Percentiles rank a stretch among this genome's conserved stretches.
Conservation (phyloP, 495 filamentous ascomycete genomes). For the Penicillium psychrofluorescens region DNA sequence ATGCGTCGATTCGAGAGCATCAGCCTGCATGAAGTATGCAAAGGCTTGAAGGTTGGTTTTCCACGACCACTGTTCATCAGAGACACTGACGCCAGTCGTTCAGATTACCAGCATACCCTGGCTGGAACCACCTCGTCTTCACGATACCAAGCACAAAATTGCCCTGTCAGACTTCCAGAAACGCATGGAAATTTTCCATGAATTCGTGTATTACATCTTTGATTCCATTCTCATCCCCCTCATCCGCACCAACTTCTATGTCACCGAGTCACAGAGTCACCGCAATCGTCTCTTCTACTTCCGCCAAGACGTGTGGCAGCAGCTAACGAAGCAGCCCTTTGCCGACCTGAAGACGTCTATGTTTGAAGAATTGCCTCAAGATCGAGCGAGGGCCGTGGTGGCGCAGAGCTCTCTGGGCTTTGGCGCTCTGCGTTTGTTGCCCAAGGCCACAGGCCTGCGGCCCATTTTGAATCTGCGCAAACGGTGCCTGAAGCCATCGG, state of each 20-base stretch:
- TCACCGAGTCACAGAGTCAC: conserved; percentile 82
- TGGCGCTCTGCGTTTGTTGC: conserved; percentile 72
- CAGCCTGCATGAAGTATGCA: conserved; percentile 68
- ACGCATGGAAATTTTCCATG: conserved; percentile 69
- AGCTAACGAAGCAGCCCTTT: conserved; percentile 66
- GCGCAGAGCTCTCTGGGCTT: conserved; percentile 59
- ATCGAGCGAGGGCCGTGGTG: conserved; percentile 51
- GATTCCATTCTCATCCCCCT: conserved; percentile 88
- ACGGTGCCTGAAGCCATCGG: conserved; percentile 38
- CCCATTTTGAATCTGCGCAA: conserved; percentile 82
- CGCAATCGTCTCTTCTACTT: conserved; percentile 86
- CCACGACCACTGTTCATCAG: background rate
- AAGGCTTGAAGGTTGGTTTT: conserved; percentile 61
- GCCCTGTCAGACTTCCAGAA: conserved; percentile 68
- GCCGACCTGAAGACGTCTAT: conserved; percentile 60
- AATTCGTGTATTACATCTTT: conserved; percentile 87
- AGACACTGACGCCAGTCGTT: conserved; percentile 4
- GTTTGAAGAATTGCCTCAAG: conserved; percentile 68
- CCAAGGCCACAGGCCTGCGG: conserved; percentile 63
- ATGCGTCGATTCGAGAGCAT: conserved; percentile 76
- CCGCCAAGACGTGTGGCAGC: conserved; percentile 85
- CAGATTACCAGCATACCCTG: conserved; percentile 64
- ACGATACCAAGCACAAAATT: conserved; percentile 38
- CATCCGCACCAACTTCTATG: conserved; percentile 81
- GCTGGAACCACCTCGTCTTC: conserved; percentile 49